phyloP scores from a whole-genome alignment of 2,329 filamentous ascomycete species.

The Sclerotiophoma versabilis region DNA sequence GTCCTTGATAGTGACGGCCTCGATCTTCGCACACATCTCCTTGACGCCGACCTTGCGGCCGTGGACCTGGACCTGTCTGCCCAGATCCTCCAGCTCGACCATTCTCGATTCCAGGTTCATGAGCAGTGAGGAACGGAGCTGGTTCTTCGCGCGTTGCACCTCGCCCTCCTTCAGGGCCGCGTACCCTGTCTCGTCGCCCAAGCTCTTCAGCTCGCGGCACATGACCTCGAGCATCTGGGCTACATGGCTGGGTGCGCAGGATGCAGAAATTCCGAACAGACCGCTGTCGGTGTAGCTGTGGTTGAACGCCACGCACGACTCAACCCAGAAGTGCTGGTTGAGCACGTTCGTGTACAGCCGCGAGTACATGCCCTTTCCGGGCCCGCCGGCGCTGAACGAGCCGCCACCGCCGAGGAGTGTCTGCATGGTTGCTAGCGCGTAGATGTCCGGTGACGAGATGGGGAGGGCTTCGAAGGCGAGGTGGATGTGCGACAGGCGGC shows the following conservation, averaged over 20 bases:
- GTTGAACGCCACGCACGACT: slow-evolving; percentile 95
- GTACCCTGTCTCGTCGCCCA: slow-evolving; percentile 79
- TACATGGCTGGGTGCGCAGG: slow-evolving; percentile 80
- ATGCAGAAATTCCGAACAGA: slow-evolving; percentile 90
- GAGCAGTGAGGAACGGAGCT: slow-evolving; percentile 84
- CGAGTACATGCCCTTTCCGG: slow-evolving; percentile 99
- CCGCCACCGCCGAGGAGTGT: slow-evolving; percentile 95
- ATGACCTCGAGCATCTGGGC: slow-evolving; percentile 91
- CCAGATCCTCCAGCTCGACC: slow-evolving; percentile 96
- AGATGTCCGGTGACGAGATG: slow-evolving; percentile 90
- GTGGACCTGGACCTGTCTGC: slow-evolving; percentile 95
- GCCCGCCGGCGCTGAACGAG: slow-evolving; percentile 94
- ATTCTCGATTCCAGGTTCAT: slow-evolving; percentile 98
- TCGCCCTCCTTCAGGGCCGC: slow-evolving; percentile 75
- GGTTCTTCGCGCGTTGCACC: slow-evolving; percentile 94
- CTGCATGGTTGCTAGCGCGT: slow-evolving; percentile 92
- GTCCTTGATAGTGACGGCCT: slow-evolving; percentile 79
- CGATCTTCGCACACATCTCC: slow-evolving; percentile 92
- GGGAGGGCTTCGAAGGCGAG: slow-evolving; percentile 94
- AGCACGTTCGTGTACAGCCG: slow-evolving; percentile 96
- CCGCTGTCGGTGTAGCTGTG: slow-evolving; percentile 96
- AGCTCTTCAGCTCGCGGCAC: slow-evolving; percentile 83
- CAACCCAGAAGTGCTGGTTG: slow-evolving; percentile 97
- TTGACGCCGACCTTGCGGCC: slow-evolving; percentile 88
- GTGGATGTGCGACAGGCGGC: slow-evolving; percentile 89